Conservation (phyloP, 2,329 filamentous ascomycete genomes). For the Magnaporthales sp. region DNA sequence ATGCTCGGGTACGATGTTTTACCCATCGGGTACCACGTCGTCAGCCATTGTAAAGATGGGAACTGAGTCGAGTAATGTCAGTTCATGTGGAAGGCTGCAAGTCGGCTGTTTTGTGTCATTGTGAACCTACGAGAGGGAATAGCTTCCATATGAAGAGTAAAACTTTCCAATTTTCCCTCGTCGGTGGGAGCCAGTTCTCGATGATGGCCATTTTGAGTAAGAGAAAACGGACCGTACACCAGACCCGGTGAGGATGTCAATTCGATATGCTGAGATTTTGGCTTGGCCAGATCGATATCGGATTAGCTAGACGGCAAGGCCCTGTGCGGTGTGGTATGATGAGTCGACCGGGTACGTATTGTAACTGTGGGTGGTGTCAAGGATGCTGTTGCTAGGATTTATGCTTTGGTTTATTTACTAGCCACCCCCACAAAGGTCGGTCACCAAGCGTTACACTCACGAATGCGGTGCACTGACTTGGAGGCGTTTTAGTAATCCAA, state of each 20-base stretch:
- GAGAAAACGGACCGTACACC: background rate
- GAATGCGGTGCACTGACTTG: background rate
- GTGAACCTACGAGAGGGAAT: constrained; percentile 39
- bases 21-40: constrained; percentile 81
- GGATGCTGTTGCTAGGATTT: too few species aligned
- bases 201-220: constrained; percentile 34
- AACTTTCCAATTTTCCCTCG: constrained; percentile 46
- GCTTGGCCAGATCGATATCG: background rate
- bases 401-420: background rate
- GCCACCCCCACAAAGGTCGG: background rate
- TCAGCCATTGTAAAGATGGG: constrained; percentile 64
- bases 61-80: constrained; percentile 37
- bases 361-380: too few species aligned
- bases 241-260: background rate
- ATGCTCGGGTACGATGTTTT: constrained; percentile 72
- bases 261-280: background rate
- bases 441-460: background rate
- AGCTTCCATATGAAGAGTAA: constrained; percentile 44
- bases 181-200: constrained; percentile 48
- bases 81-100: background rate
- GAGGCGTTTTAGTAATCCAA: background rate
- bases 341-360: too few species aligned
- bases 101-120: background rate
- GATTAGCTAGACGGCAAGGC: background rate
- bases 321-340: background rate